Evolutionary conservation across 2,329 filamentous ascomycete genomes (phyloP).

Genomic region (Hypoxylon rubiginosum): DNA sequence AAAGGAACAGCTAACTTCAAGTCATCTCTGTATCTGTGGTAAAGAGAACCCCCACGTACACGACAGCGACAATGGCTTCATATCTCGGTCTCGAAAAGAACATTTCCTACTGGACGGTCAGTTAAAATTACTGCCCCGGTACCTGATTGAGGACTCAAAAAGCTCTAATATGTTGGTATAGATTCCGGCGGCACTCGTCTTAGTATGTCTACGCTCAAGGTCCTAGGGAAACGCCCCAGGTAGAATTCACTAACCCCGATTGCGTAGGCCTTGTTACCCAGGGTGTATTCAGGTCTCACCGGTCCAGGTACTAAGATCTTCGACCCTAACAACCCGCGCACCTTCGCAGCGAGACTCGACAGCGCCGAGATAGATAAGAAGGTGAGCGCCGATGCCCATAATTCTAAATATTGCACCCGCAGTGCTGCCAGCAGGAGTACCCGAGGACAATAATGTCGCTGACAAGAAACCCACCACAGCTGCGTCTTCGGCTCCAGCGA

Average conservation of each 20-base stretch:
- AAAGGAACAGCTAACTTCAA: no score
- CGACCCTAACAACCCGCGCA: conserved; percentile 47
- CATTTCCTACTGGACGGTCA: conserved; percentile 51
- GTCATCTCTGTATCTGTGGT: not conserved
- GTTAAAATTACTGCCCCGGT: conserved; percentile 16
- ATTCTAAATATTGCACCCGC: not conserved
- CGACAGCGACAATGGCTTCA: conserved; percentile 42
- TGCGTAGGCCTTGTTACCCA: conserved; percentile 44
- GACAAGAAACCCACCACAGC: conserved; percentile 26
- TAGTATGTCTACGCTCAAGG: conserved; percentile 33
- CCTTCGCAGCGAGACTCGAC: conserved; percentile 43
- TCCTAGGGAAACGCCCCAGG: not conserved
- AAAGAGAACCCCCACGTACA: conserved; percentile 2
- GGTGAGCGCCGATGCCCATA: conserved; percentile 32
- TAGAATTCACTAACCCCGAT: conserved; percentile 7
- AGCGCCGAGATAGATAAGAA: conserved; percentile 48
- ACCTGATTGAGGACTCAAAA: not conserved
- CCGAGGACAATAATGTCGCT: not conserved
- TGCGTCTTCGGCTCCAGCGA: conserved; percentile 43
- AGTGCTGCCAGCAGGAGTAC: not conserved
- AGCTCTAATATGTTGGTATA: conserved; percentile 29
- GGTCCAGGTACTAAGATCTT: conserved; percentile 48
- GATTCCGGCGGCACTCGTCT: conserved; percentile 47
- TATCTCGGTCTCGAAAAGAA: conserved; percentile 49
- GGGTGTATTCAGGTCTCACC: conserved; percentile 50